phyloP scores from a whole-genome alignment of 176 grass and related monocot genomes.

The Thinopyrum elongatum region DNA sequence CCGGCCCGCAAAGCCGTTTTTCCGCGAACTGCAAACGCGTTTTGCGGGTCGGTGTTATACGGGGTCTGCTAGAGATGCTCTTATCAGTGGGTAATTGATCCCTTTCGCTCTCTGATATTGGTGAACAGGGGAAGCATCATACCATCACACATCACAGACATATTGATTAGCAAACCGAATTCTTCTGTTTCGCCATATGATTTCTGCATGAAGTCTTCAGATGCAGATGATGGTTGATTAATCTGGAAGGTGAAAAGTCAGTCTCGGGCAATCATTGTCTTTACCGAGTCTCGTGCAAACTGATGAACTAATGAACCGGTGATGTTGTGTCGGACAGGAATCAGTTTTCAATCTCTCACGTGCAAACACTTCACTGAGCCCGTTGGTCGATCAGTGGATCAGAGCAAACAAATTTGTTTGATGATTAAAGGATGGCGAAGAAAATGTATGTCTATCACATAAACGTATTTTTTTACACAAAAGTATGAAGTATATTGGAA shows the following conservation, averaged over 20 bases:
- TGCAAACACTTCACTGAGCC: background rate
- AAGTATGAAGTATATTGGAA: too few species aligned
- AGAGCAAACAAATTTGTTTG: too few species aligned
- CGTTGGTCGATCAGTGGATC: too few species aligned
- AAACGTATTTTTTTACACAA: too few species aligned
- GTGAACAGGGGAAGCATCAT: background rate
- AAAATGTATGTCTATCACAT: too few species aligned
- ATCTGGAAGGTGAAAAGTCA: background rate
- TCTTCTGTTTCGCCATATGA: background rate
- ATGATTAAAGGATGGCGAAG: background rate
- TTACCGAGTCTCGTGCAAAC: background rate
- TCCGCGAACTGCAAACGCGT: too few species aligned
- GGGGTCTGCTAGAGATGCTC: too few species aligned
- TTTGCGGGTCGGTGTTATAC: too few species aligned
- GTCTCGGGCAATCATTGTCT: background rate
- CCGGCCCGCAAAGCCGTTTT: too few species aligned
- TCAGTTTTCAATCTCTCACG: background rate
- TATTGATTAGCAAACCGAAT: background rate
- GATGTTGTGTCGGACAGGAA: background rate
- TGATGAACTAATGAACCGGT: background rate
- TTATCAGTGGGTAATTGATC: background rate
- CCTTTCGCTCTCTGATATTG: background rate
- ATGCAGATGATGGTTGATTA: background rate
- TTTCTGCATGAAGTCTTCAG: background rate
- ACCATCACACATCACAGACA: background rate